Conservation (phyloP, 2,329 filamentous ascomycete species). For the Alternaria triticina region DNA sequence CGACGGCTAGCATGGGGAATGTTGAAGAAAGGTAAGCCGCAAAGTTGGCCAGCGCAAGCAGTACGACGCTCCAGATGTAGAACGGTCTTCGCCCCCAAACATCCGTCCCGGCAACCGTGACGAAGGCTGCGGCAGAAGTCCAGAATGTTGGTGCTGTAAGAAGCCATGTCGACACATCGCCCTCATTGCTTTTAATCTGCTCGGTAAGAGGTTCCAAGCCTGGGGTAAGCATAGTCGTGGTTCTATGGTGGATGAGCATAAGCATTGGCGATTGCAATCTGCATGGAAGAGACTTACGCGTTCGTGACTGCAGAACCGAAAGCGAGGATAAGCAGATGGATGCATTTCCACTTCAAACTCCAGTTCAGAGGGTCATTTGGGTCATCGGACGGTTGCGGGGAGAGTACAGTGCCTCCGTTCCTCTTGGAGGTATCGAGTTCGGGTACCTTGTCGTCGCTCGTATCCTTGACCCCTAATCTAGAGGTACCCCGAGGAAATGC, state of each 20-base stretch:
- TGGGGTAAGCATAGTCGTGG: constrained; percentile 18
- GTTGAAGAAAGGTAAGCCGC: constrained; percentile 11
- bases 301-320: constrained; percentile 20
- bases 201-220: constrained; percentile 14
- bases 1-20: constrained; percentile 13
- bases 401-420: constrained; percentile 1
- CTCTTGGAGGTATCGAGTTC: constrained; percentile 12
- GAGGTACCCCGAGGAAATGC: constrained; percentile 13
- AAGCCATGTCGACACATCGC: constrained; percentile 16
- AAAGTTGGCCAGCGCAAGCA: constrained; percentile 14
- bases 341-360: constrained; percentile 13
- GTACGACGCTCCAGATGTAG: constrained; percentile 14
- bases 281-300: constrained; percentile 9
- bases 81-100: constrained; percentile 18
- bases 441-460: constrained; percentile 1
- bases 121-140: constrained; percentile 18
- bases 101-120: constrained; percentile 15
- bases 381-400: constrained; percentile 6
- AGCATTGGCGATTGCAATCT: not conserved
- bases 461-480: constrained; percentile 8
- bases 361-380: constrained; percentile 21
- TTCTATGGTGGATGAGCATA: constrained; percentile 4
- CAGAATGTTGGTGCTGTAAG: constrained; percentile 21
- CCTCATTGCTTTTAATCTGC: constrained; percentile 13
- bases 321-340: constrained; percentile 13